Conservation (phyloP, 495 filamentous ascomycete species). For the Penicillium parvum region DNA sequence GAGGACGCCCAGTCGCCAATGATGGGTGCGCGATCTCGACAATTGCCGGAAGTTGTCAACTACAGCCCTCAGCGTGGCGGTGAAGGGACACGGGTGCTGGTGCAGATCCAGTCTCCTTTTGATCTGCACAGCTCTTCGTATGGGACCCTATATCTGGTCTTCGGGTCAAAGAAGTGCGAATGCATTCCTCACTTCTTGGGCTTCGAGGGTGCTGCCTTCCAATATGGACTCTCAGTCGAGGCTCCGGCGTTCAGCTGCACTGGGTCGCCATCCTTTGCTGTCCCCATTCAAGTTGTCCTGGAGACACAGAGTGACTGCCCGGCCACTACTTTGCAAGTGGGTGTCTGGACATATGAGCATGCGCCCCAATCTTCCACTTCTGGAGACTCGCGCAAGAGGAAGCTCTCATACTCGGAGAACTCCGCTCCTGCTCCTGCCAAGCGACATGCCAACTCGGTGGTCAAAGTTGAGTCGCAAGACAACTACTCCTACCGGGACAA, state of each 20-base stretch:
- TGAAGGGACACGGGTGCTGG: slow-evolving; percentile 62
- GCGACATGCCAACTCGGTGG: slow-evolving; percentile 36
- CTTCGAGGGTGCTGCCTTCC: slow-evolving; percentile 52
- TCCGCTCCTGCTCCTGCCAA: slow-evolving; percentile 40
- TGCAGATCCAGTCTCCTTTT: slow-evolving; percentile 70
- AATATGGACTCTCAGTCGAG: slow-evolving; percentile 68
- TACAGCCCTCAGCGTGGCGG: slow-evolving; percentile 64
- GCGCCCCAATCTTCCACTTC: slow-evolving; percentile 30
- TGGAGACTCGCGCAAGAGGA: slow-evolving; percentile 47
- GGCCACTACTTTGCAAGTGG: slow-evolving; percentile 62
- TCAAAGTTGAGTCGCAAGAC: slow-evolving; percentile 36
- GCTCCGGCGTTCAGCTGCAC: slow-evolving; percentile 68
- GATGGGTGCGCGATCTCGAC: slow-evolving; percentile 27
- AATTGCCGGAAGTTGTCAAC: slow-evolving; percentile 57
- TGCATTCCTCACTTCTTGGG: slow-evolving; percentile 59
- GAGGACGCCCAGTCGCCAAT: slow-evolving; percentile 42
- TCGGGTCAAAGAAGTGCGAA: slow-evolving; percentile 65
- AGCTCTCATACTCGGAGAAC: slow-evolving; percentile 45
- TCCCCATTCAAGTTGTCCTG: slow-evolving; percentile 69
- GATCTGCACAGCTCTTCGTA: slow-evolving; percentile 59
- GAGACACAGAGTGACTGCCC: slow-evolving; percentile 61
- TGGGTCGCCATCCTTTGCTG: slow-evolving; percentile 58
- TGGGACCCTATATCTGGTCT: slow-evolving; percentile 61
- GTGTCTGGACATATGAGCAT: slow-evolving; percentile 71
- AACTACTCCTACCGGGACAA: slow-evolving; percentile 33